phyloP scores from a whole-genome alignment of 768 basidiomycete species.

The Tricholoma matsutake region DNA sequence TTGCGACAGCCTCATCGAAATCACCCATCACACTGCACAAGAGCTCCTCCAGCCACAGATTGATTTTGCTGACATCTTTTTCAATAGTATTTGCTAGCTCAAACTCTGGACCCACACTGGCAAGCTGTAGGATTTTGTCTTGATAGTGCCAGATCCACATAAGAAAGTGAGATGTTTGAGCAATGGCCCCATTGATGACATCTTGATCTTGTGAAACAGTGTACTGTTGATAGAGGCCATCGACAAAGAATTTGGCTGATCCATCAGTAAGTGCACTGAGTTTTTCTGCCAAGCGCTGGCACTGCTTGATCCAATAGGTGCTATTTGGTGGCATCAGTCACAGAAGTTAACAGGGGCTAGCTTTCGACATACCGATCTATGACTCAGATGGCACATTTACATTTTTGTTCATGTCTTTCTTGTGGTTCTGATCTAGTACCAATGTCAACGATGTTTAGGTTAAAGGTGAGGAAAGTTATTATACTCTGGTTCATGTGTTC shows the following conservation, averaged over 20 bases:
- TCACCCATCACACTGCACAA: background rate
- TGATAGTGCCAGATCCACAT: background rate
- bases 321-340: background rate
- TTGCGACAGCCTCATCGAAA: background rate
- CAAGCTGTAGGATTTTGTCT: background rate
- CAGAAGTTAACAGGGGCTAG: too few relatives aligned
- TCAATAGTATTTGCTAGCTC: slow-evolving; percentile 1
- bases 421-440: background rate
- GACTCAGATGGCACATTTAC: too few relatives aligned
- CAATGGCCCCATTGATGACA: background rate
- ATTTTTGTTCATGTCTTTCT: background rate
- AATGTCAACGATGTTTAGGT: too few relatives aligned
- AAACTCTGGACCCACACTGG: too few relatives aligned
- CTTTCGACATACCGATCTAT: too few relatives aligned
- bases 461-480: background rate
- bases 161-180: background rate
- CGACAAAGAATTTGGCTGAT: too few relatives aligned
- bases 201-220: too few relatives aligned
- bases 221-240: too few relatives aligned
- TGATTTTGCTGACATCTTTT: background rate
- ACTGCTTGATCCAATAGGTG: too few relatives aligned
- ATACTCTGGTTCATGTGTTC: background rate
- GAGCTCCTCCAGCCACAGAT: background rate
- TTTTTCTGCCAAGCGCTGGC: too few relatives aligned
- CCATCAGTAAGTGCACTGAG: too few relatives aligned